Base-by-base conservation (phyloP, 2,329 filamentous ascomycete genomes). In the Fusarium robinianum region DNA sequence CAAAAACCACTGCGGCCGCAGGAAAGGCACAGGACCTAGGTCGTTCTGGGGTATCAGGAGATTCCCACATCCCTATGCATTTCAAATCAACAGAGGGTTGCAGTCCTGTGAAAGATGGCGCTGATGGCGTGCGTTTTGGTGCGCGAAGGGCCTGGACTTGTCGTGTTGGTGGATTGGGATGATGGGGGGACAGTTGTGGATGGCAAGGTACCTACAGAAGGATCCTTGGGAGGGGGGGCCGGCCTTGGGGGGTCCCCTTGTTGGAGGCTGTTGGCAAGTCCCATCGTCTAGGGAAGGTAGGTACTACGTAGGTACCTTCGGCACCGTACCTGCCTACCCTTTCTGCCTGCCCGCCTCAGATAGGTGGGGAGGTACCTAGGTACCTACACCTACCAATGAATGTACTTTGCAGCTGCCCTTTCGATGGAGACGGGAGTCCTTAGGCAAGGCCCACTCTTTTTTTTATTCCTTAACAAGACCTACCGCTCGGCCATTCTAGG, bases 111-210 rank as follows among this genome's bases (percentile, higher is more conserved):
- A 14, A 19, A 19, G 34, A 38, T 23, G 15, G 40, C 29, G 46
- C 29, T 35, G 31, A 55, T 55, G 53, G 53, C 52, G 53, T 55
- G 50, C 48, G 48, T 38, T 52, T n/a, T 52, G 50, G 43, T 44
- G 37, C 48, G 31, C 37, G 23, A 42, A 53, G 37, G 37, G 52
- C 37, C 52, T 56, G 25, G 49, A 47, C 49, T 56, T 46, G n/a
- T 50, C 22, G 34, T 53, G 27, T 49, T 50, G 48, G 48, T 46
- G 52, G 48, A 30, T 43, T 47, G 25, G 16, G 25, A n/a, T n/a
- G n/a, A n/a, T n/a, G n/a, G 25, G 25, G 25, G 10, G 48, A 48
- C 46, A n/a, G 19, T 22, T 49, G 31, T 41, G 29, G 21, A 33
- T 41, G 29, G 24, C 26, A 21, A 24, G 36, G 15, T 29, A 35